Evolutionary conservation across 371 early-diverging fungal genomes (phyloP).

Genomic region (Lichtheimia ornata): DNA sequence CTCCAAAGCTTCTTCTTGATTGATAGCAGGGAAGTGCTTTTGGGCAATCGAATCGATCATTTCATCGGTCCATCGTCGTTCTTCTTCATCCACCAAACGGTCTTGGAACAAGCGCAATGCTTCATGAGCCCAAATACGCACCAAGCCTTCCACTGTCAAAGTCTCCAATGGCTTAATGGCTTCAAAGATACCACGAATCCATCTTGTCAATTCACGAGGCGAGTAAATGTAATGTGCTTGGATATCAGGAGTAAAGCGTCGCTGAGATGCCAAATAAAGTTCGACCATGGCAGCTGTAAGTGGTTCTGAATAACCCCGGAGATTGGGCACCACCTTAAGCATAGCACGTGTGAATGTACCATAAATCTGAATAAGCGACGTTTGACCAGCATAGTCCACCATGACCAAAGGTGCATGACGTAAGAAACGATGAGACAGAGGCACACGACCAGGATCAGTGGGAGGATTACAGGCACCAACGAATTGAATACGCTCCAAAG

Average conservation of each 20-base stretch:
- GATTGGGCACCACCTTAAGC: constrained; percentile 91
- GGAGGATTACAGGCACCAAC: constrained; percentile 99
- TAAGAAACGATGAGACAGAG: constrained; percentile 93
- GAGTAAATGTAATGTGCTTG: constrained; percentile 99
- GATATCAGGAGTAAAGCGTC: constrained; percentile 92
- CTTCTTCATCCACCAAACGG: constrained; percentile 89
- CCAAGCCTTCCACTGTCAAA: constrained; percentile 83
- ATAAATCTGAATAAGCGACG: constrained; percentile 95
- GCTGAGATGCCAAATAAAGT: constrained; percentile 88
- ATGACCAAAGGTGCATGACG: constrained; percentile 95
- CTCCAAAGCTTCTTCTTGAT: constrained; percentile 70
- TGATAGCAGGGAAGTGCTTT: constrained; percentile 87
- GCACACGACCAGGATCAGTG: constrained; percentile 98
- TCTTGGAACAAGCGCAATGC: constrained; percentile 98
- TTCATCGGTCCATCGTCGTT: constrained; percentile 92
- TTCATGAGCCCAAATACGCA: constrained; percentile 98
- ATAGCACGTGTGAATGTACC: constrained; percentile 90
- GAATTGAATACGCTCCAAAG: constrained; percentile 95
- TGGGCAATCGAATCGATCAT: constrained; percentile 83
- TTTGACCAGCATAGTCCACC: constrained; percentile 97
- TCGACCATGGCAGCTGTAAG: constrained; percentile 98
- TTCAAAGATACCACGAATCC: constrained; percentile 97
- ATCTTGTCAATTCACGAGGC: constrained; percentile 98
- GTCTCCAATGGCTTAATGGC: constrained; percentile 87
- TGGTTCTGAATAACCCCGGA: constrained; percentile 91